phyloP scores from a whole-genome alignment of 176 grass and related monocot species.

The Microstegium vimineum region DNA sequence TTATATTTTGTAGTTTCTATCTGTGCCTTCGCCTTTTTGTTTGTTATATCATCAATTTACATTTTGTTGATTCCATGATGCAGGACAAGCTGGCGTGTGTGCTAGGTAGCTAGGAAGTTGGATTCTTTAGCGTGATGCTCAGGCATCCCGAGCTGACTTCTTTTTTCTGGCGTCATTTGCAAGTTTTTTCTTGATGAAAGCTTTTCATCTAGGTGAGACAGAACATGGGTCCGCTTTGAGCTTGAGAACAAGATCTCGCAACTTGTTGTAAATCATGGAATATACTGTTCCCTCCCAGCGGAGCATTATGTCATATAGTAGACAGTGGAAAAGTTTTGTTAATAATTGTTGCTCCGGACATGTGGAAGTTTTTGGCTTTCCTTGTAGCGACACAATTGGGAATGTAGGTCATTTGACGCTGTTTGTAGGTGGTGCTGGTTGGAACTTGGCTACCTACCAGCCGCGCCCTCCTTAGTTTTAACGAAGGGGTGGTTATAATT shows the following conservation, averaged over 20 bases:
- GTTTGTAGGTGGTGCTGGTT: not conserved
- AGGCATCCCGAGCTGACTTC: constrained; percentile 14
- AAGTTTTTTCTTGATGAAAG: constrained; percentile 26
- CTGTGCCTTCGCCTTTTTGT: not conserved
- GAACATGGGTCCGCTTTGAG: not conserved
- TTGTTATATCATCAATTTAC: not conserved
- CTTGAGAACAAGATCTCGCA: constrained; percentile 12
- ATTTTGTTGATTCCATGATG: not conserved
- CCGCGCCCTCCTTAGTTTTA: not conserved
- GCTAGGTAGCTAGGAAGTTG: constrained; percentile 30
- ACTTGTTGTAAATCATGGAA: not conserved
- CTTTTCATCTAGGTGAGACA: constrained; percentile 9
- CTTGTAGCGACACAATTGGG: not conserved
- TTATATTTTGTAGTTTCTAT: not conserved
- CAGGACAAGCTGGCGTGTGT: constrained; percentile 23
- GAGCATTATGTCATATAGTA: constrained; percentile 31
- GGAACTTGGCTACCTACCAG: not conserved
- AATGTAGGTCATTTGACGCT: constrained; percentile 5
- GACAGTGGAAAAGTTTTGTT: constrained; percentile 22
- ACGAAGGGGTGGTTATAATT: not conserved
- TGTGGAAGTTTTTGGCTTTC: constrained; percentile 32
- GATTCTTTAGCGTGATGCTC: constrained; percentile 21
- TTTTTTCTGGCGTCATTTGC: constrained; percentile 15
- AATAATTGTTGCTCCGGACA: constrained; percentile 53
- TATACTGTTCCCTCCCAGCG: constrained; percentile 28